These are phyloP conservation scores for Jamesozyma piceae DNA, from an alignment of 805 yeast genomes.

Conservation along the genomic window DNA sequence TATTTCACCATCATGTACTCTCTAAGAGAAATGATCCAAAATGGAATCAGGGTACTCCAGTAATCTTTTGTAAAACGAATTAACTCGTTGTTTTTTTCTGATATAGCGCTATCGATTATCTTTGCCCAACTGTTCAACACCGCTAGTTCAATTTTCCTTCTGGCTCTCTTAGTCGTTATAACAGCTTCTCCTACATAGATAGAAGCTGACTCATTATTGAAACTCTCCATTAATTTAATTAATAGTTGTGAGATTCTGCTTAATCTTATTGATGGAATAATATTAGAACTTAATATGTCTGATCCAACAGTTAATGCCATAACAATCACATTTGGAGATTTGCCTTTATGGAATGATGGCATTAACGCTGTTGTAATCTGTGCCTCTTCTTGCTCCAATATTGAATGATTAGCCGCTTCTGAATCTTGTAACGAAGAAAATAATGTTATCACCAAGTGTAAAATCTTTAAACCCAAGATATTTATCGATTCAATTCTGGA, in stretches of 20 bases:
- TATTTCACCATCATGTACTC: slow-evolving; percentile 66
- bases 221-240: slow-evolving; percentile 56
- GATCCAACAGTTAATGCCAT: slow-evolving; percentile 74
- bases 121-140: slow-evolving; percentile 69
- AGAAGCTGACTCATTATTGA: slow-evolving; percentile 17
- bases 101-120: slow-evolving; percentile 32
- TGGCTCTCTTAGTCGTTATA: slow-evolving; percentile 36
- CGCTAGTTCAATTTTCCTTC: slow-evolving; percentile 48
- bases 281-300: slow-evolving; percentile 55
- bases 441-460: slow-evolving; percentile 51
- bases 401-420: slow-evolving; percentile 55
- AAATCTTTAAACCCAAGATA: slow-evolving; percentile 52
- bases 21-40: slow-evolving; percentile 70
- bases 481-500: slow-evolving; percentile 54
- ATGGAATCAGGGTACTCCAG: slow-evolving; percentile 50
- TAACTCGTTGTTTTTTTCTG: slow-evolving; percentile 33
- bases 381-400: slow-evolving; percentile 89
- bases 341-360: slow-evolving; percentile 71
- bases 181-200: slow-evolving; percentile 50
- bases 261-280: slow-evolving; percentile 41
- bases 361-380: slow-evolving; percentile 83
- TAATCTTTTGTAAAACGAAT: slow-evolving; percentile 45
- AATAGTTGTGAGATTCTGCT: slow-evolving; percentile 55
- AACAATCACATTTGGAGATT: slow-evolving; percentile 64
- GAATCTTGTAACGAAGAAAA: slow-evolving; percentile 63